Evolutionary conservation across 208 protist genomes (phyloP).

Genomic region (Wallacemonas sp.): DNA sequence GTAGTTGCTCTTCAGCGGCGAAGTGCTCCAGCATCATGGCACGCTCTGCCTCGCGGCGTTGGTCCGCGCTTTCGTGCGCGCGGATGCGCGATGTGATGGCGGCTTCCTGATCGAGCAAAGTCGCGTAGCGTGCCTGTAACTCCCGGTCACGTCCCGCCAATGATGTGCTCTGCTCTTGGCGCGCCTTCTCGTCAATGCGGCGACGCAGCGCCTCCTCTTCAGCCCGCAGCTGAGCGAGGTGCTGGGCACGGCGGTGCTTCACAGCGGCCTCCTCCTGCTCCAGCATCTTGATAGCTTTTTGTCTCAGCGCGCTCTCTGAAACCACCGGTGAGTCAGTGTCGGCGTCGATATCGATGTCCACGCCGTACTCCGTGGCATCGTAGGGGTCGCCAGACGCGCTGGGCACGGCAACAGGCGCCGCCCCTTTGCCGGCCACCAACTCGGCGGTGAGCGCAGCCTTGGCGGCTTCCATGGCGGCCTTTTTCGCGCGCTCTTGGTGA

Average conservation of each 20-base stretch:
- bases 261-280: slow-evolving; percentile 59
- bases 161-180: slow-evolving; percentile 14
- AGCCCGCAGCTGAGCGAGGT: slow-evolving; percentile 19
- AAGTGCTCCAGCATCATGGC: slow-evolving; percentile 43
- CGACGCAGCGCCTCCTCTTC: slow-evolving; percentile 23
- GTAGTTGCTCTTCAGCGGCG: slow-evolving; percentile 59
- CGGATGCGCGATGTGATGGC: slow-evolving; percentile 31
- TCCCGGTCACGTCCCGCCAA: slow-evolving; percentile 20
- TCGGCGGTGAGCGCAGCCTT: slow-evolving; percentile 58
- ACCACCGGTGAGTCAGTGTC: not conserved
- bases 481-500: slow-evolving; percentile 29
- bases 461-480: slow-evolving; percentile 48
- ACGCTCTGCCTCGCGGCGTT: slow-evolving; percentile 31
- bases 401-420: not conserved
- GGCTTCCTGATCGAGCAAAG: slow-evolving; percentile 35
- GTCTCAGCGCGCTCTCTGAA: slow-evolving; percentile 33
- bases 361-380: slow-evolving; percentile 13
- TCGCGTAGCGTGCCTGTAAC: slow-evolving; percentile 28
- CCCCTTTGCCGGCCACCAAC: slow-evolving; percentile 28
- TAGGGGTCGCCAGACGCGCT: not conserved
- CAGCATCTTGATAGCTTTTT: slow-evolving; percentile 71
- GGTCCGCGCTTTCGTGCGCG: slow-evolving; percentile 22
- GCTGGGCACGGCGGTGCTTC: slow-evolving; percentile 14
- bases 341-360: not conserved
- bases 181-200: slow-evolving; percentile 23